A percentile compares a stretch with the other conserved stretches of the same genome.
Evolutionary conservation across 2,329 filamentous ascomycete genomes (phyloP).

Genomic region (Dactylella cylindrospora): DNA sequence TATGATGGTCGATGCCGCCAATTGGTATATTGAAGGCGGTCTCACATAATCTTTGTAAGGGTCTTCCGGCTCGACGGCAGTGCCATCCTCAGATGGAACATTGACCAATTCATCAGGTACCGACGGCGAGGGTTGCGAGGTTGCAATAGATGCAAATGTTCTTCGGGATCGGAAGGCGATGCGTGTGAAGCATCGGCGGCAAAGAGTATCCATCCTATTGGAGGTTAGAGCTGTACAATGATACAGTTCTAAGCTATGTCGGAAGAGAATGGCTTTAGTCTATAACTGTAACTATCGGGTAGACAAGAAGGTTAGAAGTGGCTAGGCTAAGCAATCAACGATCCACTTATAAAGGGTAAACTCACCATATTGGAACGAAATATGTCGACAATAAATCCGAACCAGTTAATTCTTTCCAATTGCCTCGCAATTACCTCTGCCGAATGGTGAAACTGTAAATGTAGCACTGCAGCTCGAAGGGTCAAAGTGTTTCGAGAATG

Average conservation of each 20-base stretch:
- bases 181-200: slow-evolving; percentile 40
- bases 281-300: too few species aligned
- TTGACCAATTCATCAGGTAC: neutral
- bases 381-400: too few species aligned
- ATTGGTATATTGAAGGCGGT: slow-evolving; percentile 53
- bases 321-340: too few species aligned
- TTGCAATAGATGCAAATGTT: slow-evolving; percentile 36
- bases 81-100: neutral
- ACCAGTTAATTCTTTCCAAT: too few species aligned
- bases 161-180: slow-evolving; percentile 28
- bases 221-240: too few species aligned
- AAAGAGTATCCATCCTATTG: slow-evolving; percentile 27
- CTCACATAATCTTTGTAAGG: slow-evolving; percentile 15
- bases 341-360: too few species aligned
- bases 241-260: too few species aligned
- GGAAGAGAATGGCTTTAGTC: too few species aligned
- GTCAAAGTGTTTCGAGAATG: slow-evolving; percentile 18
- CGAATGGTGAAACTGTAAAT: too few species aligned
- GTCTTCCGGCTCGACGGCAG: neutral
- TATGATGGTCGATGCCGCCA: slow-evolving; percentile 73
- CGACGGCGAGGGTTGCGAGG: neutral
- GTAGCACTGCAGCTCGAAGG: slow-evolving; percentile 3
- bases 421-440: too few species aligned
- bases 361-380: too few species aligned
- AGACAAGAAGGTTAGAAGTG: too few species aligned